These are phyloP conservation scores for Suhomyces sp. DNA, from an alignment of 805 yeast genomes.

Conservation along the genomic window DNA sequence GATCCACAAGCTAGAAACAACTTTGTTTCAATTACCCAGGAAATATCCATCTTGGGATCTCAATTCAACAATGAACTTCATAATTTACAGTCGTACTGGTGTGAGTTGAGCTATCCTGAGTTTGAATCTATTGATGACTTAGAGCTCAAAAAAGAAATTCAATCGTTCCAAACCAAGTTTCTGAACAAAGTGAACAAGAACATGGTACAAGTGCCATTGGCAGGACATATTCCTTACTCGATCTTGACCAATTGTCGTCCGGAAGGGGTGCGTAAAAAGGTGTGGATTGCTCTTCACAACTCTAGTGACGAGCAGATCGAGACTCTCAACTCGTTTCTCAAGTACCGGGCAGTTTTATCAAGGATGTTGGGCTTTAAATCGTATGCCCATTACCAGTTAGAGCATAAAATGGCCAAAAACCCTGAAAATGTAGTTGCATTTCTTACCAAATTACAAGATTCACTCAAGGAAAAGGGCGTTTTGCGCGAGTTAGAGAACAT, in stretches of 20 bases:
- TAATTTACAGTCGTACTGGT: slow-evolving; percentile 32
- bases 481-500: slow-evolving; percentile 54
- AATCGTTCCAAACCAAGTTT: slow-evolving; percentile 23
- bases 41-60: slow-evolving; percentile 79
- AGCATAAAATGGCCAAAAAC: slow-evolving; percentile 83
- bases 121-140: slow-evolving; percentile 24
- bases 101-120: slow-evolving; percentile 30
- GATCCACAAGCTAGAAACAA: slow-evolving; percentile 58
- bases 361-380: slow-evolving; percentile 65
- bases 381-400: slow-evolving; percentile 76
- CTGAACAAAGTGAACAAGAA: slow-evolving; percentile 9
- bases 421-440: slow-evolving; percentile 77
- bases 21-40: slow-evolving; percentile 76
- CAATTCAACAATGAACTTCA: slow-evolving; percentile 57
- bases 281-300: slow-evolving; percentile 75
- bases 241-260: slow-evolving; percentile 58
- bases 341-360: slow-evolving; percentile 68
- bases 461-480: slow-evolving; percentile 49
- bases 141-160: slow-evolving; percentile 23
- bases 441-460: slow-evolving; percentile 52
- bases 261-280: slow-evolving; percentile 54
- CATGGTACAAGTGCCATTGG: slow-evolving; percentile 32
- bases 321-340: slow-evolving; percentile 56
- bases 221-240: slow-evolving; percentile 63
- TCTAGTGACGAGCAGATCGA: slow-evolving; percentile 61